Base-by-base conservation (phyloP, 2,329 filamentous ascomycete genomes). In the Aspergillus caelatus region DNA sequence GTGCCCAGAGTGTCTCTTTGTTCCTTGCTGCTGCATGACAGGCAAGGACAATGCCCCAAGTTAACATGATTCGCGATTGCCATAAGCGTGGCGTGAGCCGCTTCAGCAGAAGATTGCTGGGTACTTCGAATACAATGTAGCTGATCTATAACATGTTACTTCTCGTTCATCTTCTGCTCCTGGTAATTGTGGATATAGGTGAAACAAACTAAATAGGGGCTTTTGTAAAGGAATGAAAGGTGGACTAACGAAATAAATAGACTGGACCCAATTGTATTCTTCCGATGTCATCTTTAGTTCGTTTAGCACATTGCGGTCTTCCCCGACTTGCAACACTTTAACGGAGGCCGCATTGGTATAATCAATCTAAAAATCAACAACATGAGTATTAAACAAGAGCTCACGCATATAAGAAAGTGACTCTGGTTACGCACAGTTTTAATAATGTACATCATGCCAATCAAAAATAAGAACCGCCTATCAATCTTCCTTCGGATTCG, bases 191-290 rank as follows among this genome's bases (percentile, higher is more conserved):
- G 21, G 21, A 28, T 19, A 16, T 28, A 23, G 23, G 14, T 3
- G 12, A 50, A 3, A 48, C 8, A 3, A 14, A 12, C 3, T 7
- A 28, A 50, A 7, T 3, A 0, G 3, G 30, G 1, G 4, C n/a
- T 21, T 4, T 23, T 14, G 8, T 6, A 14, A 11, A 26, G 11
- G 7, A 4, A 8, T 21, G 26, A 16, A 2, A 10, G 55, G 16
- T 2, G 14, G 6, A 58, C 62, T 19, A 9, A 65, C 63, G 36
- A 65, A 65, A 41, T 65, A 65, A n/a, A 65, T 65, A 5, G 61
- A 63, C 21, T 65, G 64, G 1, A 65, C 64, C 64, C 64, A 65
- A 36, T 65, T 65, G 28, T 65, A 65, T 26, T 65, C 56, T 12
- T 65, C 34, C n/a, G 64, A 34, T 6, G 61, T 61, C 61, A 65